A percentile compares a stretch with the other conserved stretches of the same genome.
These are phyloP conservation scores for Crithidia acanthocephali DNA, from an alignment of 208 protist genomes.

Conservation along the genomic window DNA sequence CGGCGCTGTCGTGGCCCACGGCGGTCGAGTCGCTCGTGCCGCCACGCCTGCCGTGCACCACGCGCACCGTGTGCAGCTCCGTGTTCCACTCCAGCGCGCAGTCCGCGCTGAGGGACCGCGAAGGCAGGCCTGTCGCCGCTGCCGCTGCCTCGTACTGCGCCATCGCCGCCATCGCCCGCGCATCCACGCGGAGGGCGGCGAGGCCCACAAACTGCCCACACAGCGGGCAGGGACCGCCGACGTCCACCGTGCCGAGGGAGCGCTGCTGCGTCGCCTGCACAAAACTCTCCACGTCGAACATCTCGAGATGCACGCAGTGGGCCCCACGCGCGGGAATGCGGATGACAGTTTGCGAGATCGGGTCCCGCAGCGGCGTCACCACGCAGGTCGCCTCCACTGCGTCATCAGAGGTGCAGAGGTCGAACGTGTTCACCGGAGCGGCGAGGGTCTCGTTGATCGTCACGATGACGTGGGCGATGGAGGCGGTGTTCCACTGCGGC, in stretches of 20 bases:
- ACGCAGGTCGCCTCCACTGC: conserved; percentile 40
- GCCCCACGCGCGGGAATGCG: conserved; percentile 57
- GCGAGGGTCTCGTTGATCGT: conserved; percentile 30
- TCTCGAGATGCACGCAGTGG: conserved; percentile 63
- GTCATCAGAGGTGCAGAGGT: conserved; percentile 25
- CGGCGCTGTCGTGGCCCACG: conserved; percentile 12
- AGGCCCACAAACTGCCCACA: conserved; percentile 44
- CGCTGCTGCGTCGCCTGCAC: conserved; percentile 53
- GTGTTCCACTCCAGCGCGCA: conserved; percentile 47
- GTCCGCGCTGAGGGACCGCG: conserved; percentile 15
- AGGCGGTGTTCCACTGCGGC: conserved; percentile 33
- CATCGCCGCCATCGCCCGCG: conserved; percentile 43
- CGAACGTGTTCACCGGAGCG: conserved; percentile 17
- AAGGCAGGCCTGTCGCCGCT: neutral
- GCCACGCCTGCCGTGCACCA: conserved; percentile 23
- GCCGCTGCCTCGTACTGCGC: conserved; percentile 8
- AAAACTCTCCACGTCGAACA: conserved; percentile 83
- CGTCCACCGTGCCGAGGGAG: conserved; percentile 25
- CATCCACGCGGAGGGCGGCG: conserved; percentile 53
- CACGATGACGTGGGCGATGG: conserved; percentile 28
- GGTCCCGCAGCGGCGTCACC: conserved; percentile 64
- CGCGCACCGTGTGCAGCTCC: conserved; percentile 19
- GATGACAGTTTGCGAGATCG: conserved; percentile 59
- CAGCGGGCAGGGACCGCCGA: conserved; percentile 53
- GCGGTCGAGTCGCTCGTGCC: neutral